A percentile compares a stretch with the other conserved stretches of the same genome.
These are phyloP conservation scores for Pisolithus marmoratus DNA, from an alignment of 768 basidiomycete genomes.

Conservation along the genomic window DNA sequence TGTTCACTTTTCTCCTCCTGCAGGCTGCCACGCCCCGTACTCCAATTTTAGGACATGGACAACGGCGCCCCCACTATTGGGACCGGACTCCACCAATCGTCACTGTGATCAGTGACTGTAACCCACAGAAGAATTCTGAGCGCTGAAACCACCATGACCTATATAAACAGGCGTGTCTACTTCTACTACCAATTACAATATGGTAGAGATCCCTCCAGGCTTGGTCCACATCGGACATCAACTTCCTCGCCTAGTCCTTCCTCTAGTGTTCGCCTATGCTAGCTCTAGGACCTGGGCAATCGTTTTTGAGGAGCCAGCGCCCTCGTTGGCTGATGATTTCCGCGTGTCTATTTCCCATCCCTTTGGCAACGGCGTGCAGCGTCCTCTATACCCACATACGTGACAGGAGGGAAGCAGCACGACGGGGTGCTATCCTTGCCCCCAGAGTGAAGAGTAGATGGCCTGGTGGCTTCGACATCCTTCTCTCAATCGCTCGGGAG, in stretches of 20 bases:
- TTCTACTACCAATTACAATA: neutral
- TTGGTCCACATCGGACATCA: slow-evolving; percentile 22
- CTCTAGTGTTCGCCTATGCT: slow-evolving; percentile 14
- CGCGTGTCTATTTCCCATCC: slow-evolving; percentile 20
- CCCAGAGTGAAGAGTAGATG: slow-evolving; percentile 29
- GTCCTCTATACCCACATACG: slow-evolving; percentile 44
- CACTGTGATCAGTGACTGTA: too few species aligned
- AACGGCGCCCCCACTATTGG: too few species aligned
- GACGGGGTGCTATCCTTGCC: slow-evolving; percentile 16
- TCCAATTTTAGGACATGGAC: too few species aligned
- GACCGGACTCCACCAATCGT: too few species aligned
- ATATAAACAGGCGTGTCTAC: neutral
- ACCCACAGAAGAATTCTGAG: too few species aligned
- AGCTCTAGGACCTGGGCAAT: slow-evolving; percentile 7
- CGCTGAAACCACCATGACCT: too few species aligned
- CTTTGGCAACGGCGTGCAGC: slow-evolving; percentile 12
- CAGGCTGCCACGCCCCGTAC: too few species aligned
- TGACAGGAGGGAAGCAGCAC: slow-evolving; percentile 16
- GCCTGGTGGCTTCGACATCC: slow-evolving; percentile 33
- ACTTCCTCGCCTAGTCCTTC: slow-evolving; percentile 17
- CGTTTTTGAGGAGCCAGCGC: slow-evolving; percentile 3
- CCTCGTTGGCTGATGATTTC: slow-evolving; percentile 12
- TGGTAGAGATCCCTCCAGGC: slow-evolving; percentile 30
- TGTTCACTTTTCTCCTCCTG: too few species aligned
- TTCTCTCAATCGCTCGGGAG: slow-evolving; percentile 18